Evolutionary conservation across 768 basidiomycete species (phyloP), one percentile per base, ranked within the genome.

Genomic region (Lyophyllum decastes): DNA sequence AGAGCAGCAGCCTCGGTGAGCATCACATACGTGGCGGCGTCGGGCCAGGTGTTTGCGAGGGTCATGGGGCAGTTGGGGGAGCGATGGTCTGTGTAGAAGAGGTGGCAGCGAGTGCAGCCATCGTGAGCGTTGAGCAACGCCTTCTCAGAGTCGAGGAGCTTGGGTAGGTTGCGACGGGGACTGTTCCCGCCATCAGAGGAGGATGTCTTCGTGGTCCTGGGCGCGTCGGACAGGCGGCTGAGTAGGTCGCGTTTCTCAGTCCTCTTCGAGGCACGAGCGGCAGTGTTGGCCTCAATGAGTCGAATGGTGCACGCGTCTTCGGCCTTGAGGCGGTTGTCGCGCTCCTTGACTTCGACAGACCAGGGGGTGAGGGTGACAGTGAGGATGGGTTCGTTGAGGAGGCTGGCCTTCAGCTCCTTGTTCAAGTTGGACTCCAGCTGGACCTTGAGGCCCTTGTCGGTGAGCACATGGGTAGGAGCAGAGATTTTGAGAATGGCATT

Each of bases 51-150:
- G 40, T 52, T 52, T 4, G 40, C 43, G 2, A 12, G 4, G 16
- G 40, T 43, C 41, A 52, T 41, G 1, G 52, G 52, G 21, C 52
- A 53, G 44, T 45, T 24, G 9, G 21, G 21, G 16, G 48, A 24
- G 33, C 49, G 43, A 30, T 63, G 64, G 24, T 50, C 60, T 6
- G 49, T 41, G 46, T 61, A 61, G 47, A 61, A 62, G 6, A 34
- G 19, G 24, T 58, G 54, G 50, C 66, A 66, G 10, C 44, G n/a
- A 25, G 33, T 54, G 44, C 64, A 68, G 17, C 65, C 64, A 1
- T 57, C 52, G 22, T 63, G 51, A 11, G 62, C 21, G 12, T 58
- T 52, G 43, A 64, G 56, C 6, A 68, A 49, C 19, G 22, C 16
- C 19, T 56, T 44, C 25, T 64, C 59, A 1, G 27, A n/a, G 17